Base-by-base conservation (phyloP, 495 filamentous ascomycete species). In the Platismatia glauca region DNA sequence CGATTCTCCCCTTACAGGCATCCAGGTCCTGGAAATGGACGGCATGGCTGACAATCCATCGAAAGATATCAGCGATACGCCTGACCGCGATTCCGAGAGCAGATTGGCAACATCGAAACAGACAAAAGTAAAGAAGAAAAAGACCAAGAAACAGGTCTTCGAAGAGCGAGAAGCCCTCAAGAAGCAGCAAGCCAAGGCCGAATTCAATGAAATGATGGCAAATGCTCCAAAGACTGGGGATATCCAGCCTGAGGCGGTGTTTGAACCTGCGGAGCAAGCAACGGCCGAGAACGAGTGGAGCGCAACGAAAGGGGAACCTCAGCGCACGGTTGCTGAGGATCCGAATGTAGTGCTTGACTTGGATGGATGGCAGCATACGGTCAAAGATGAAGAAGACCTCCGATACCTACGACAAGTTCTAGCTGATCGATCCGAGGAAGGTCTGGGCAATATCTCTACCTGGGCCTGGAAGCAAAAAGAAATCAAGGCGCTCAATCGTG, bases 381-480 rank as follows among this genome's bases (percentile, higher is more conserved):
- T 88, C 63, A 95, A 89, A 69, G 89, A 97, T 62, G 84, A 88
- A 13, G 93, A 91, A 77, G 91, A 89, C 67, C 77, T 89, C 55
- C 77, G 75, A 18, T 82, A 82, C 61, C 75, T 88, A 35, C 77
- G 74, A 57, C 67, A 80, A 33, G 75, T 81, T 7, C 69, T 90
- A 35, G 66, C 69, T 0, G 73, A 79, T 35, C 73, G 77, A 66
- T 38, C 75, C 27, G 63, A 75, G 38, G 81, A 80, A 39, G 78
- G 79, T 34, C 67, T 95, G 59, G 83, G 83, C 12, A 84, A 90
- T 67, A 77, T 87, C 8, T 77, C 83, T 56, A 78, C 86, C 43
- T 98, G 93, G 93, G 80, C 91, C 8, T 96, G 90, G 88, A 90
- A 84, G 65, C 88, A 96, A 66, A 90, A 94, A 70, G 85, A 91